Conservation (phyloP, 2,329 filamentous ascomycete genomes). For the Uncinocarpus reesii region DNA sequence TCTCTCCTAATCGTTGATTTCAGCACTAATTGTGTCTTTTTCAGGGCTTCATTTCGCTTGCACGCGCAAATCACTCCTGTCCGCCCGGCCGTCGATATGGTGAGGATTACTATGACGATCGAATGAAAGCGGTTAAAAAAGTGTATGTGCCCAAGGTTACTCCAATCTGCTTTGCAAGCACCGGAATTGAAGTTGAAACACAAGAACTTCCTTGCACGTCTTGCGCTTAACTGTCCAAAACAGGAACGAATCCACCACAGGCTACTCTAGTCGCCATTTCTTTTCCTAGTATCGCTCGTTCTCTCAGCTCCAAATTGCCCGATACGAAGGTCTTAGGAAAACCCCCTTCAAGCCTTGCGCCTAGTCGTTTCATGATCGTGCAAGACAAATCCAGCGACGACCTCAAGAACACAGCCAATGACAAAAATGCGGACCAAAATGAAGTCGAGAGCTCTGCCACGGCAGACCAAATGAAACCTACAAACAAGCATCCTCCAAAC, state of each 20-base stretch:
- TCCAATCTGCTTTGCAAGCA: neutral
- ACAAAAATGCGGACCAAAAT: neutral
- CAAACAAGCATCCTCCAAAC: constrained; percentile 26
- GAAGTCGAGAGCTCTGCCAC: neutral
- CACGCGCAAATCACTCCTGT: constrained; percentile 41
- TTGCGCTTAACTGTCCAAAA: neutral
- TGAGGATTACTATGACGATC: constrained; percentile 41
- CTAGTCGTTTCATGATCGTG: neutral
- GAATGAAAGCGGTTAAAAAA: constrained; percentile 40
- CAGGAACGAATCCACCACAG: neutral
- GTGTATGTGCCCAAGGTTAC: constrained; percentile 24
- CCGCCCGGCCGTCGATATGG: constrained; percentile 39
- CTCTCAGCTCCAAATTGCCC: neutral
- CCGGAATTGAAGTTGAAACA: no score
- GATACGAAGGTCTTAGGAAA: neutral
- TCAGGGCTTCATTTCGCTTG: constrained; percentile 41
- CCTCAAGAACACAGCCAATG: neutral
- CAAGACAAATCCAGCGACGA: neutral
- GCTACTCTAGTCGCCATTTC: neutral
- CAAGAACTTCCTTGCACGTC: neutral
- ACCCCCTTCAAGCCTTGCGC: neutral
- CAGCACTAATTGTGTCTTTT: neutral
- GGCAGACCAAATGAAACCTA: neutral
- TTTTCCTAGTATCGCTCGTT: neutral
- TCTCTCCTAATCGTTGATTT: neutral